Evolutionary conservation across 2,329 filamentous ascomycete species (phyloP).

Genomic region (Penicillium sp.): DNA sequence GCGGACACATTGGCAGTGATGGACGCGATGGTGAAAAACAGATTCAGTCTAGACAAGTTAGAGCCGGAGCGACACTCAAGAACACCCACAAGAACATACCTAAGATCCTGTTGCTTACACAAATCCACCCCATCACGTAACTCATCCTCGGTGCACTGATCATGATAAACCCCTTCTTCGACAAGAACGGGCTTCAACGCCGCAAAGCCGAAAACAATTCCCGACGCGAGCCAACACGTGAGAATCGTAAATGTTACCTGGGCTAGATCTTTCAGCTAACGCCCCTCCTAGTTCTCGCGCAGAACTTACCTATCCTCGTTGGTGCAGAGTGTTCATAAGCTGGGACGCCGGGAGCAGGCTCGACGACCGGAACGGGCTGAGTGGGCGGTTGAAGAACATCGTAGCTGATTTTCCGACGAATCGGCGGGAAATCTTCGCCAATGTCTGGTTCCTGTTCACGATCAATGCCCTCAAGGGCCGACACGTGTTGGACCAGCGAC

Average conservation of each 20-base stretch:
- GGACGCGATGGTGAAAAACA: constrained; percentile 91
- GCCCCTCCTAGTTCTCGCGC: not conserved
- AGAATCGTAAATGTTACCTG: constrained; percentile 67
- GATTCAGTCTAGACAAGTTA: constrained; percentile 61
- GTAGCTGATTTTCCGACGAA: constrained; percentile 31
- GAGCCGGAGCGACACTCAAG: not conserved
- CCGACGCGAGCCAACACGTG: constrained; percentile 76
- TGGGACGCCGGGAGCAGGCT: constrained; percentile 44
- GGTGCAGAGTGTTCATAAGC: constrained; percentile 51
- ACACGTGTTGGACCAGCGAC: constrained; percentile 55
- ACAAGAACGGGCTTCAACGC: constrained; percentile 81
- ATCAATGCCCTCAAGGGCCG: constrained; percentile 50
- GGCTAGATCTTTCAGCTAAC: constrained; percentile 29
- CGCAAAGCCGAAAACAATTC: constrained; percentile 81
- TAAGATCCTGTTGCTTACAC: constrained; percentile 60
- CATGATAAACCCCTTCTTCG: constrained; percentile 68
- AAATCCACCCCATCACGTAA: constrained; percentile 51
- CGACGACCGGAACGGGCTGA: constrained; percentile 34
- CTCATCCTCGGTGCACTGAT: constrained; percentile 61
- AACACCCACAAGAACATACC: constrained; percentile 32
- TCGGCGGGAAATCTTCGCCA: constrained; percentile 16
- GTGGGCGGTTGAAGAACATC: constrained; percentile 48
- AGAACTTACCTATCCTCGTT: constrained; percentile 31
- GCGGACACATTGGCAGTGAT: constrained; percentile 87
- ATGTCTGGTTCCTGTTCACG: constrained; percentile 35